Conservation (phyloP, 2,329 filamentous ascomycete genomes). For the Capronia coronata region DNA sequence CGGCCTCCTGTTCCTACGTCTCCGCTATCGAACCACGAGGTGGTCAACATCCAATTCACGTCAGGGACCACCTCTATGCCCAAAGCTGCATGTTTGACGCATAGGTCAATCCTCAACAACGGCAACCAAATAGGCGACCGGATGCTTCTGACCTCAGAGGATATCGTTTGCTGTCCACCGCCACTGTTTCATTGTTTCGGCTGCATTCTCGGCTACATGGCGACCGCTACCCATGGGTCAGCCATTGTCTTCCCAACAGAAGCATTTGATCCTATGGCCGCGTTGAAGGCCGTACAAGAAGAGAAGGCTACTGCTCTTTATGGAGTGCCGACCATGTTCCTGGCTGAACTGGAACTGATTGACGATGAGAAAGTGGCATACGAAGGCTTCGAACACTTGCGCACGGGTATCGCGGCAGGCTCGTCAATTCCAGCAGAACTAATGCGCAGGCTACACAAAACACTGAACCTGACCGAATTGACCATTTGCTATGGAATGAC, state of each 20-base stretch:
- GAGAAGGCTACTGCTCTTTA: slow-evolving; percentile 66
- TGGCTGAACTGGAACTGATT: slow-evolving; percentile 76
- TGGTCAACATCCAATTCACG: slow-evolving; percentile 94
- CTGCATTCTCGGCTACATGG: slow-evolving; percentile 89
- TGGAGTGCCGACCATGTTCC: slow-evolving; percentile 91
- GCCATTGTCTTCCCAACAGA: slow-evolving; percentile 79
- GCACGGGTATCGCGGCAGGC: slow-evolving; percentile 89
- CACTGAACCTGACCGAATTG: slow-evolving; percentile 69
- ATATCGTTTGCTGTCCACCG: slow-evolving; percentile 62
- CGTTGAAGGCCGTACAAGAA: slow-evolving; percentile 58
- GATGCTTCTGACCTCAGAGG: slow-evolving; percentile 69
- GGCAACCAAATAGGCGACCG: slow-evolving; percentile 74
- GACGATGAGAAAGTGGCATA: slow-evolving; percentile 43
- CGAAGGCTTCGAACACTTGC: slow-evolving; percentile 57
- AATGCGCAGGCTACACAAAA: slow-evolving; percentile 63
- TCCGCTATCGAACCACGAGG: slow-evolving; percentile 48
- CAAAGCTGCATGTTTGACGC: slow-evolving; percentile 84
- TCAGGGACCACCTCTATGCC: slow-evolving; percentile 87
- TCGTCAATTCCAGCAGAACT: slow-evolving; percentile 65
- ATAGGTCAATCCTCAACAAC: slow-evolving; percentile 87
- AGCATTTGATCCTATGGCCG: slow-evolving; percentile 73
- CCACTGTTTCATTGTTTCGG: slow-evolving; percentile 70
- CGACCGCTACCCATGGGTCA: slow-evolving; percentile 74
- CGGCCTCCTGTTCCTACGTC: slow-evolving; percentile 41
- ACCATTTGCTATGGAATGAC: slow-evolving; percentile 98